These are phyloP conservation scores for Leucocoprinus birnbaumii DNA, from an alignment of 768 basidiomycete genomes.

Conservation along the genomic window DNA sequence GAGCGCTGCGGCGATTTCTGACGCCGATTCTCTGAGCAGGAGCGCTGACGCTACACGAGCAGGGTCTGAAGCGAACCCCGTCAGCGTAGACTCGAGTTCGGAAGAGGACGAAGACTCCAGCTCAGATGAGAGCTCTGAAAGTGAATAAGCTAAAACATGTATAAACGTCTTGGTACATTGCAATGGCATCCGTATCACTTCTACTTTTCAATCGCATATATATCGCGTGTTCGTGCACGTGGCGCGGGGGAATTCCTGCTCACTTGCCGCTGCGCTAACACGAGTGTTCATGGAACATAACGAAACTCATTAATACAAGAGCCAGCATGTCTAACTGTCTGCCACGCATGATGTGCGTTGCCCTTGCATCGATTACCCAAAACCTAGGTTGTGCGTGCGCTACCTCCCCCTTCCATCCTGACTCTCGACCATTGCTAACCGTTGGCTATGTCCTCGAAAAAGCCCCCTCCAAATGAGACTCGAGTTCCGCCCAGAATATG, in stretches of 20 bases:
- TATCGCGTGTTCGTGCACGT: too few relatives aligned
- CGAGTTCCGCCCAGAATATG: not conserved
- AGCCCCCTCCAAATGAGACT: conserved; percentile 1
- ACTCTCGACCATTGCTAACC: not conserved
- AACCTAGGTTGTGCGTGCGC: not conserved
- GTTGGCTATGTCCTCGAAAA: conserved; percentile 11
- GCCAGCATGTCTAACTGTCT: conserved; percentile 6
- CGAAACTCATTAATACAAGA: not conserved
- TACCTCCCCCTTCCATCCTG: not conserved
- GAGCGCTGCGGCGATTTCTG: conserved; percentile 47
- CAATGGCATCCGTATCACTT: too few relatives aligned
- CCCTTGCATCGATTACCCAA: conserved; percentile 1
- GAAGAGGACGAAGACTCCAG: not conserved
- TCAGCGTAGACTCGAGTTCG: conserved; percentile 11
- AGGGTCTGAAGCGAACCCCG: conserved; percentile 13
- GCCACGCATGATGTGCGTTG: not conserved
- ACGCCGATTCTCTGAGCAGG: conserved; percentile 27
- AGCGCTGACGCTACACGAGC: conserved; percentile 6
- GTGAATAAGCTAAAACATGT: too few relatives aligned
- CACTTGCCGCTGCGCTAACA: too few relatives aligned
- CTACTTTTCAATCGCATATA: too few relatives aligned
- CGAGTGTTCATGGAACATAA: not conserved
- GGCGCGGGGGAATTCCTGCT: too few relatives aligned
- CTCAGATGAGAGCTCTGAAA: too few relatives aligned
- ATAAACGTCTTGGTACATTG: too few relatives aligned